These are phyloP conservation scores for Cordyceps farinosa DNA, from an alignment of 2,329 filamentous ascomycete genomes.

Conservation along the genomic window DNA sequence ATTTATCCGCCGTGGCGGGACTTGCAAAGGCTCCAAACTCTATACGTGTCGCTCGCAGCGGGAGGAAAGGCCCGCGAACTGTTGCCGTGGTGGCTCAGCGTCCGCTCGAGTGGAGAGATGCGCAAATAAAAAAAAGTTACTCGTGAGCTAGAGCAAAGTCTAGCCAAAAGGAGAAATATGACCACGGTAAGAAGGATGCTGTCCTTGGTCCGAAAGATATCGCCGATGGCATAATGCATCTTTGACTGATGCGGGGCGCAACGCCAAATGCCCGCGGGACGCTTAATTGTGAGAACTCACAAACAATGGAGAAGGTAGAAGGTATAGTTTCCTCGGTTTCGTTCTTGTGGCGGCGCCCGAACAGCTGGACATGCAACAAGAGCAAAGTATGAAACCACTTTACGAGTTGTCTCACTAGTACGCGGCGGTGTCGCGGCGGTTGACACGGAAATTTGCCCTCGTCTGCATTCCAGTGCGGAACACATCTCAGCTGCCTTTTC, in stretches of 20 bases:
- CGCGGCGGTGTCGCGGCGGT: neutral
- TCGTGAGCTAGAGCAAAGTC: too few relatives aligned
- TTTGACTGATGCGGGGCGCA: neutral
- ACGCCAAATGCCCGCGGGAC: neutral
- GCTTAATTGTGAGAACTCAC: neutral
- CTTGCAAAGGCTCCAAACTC: slow-evolving; percentile 4
- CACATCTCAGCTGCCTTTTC: neutral
- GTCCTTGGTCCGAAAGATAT: neutral
- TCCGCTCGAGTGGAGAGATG: neutral
- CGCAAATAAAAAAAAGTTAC: too few relatives aligned
- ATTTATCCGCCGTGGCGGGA: slow-evolving; percentile 1
- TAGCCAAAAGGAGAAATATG: neutral
- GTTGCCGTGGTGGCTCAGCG: neutral
- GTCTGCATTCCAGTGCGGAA: slow-evolving; percentile 7
- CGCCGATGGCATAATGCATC: neutral
- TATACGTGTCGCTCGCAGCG: neutral
- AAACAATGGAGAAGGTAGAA: neutral
- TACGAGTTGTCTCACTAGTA: neutral
- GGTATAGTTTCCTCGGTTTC: neutral
- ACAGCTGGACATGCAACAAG: neutral
- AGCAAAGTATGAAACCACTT: neutral
- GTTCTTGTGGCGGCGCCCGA: neutral
- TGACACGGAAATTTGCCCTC: slow-evolving; percentile 7
- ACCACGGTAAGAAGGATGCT: neutral
- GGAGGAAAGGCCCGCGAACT: slow-evolving; percentile 3